Percentiles rank a stretch among this genome's conserved stretches.
Evolutionary conservation across 2,329 filamentous ascomycete species (phyloP).

Genomic region (Alternaria consortialis): DNA sequence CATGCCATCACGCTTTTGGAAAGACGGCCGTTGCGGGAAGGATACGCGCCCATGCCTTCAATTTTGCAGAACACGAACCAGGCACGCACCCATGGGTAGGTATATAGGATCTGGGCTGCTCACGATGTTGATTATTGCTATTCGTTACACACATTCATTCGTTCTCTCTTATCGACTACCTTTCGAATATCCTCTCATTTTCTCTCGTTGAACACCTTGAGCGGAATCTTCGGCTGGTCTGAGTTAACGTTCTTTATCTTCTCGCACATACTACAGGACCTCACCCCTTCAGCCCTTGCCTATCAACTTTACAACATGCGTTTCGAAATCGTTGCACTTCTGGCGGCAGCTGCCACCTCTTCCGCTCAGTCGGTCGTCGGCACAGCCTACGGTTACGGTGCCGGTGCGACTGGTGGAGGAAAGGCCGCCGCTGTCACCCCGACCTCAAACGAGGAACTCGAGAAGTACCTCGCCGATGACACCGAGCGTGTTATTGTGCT

Average conservation of each 20-base stretch:
- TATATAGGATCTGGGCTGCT: neutral
- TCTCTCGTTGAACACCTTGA: conserved; percentile 28
- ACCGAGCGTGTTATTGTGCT: conserved; percentile 32
- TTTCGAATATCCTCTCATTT: conserved; percentile 17
- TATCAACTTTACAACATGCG: conserved; percentile 22
- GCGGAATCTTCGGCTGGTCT: conserved; percentile 35
- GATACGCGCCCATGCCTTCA: neutral
- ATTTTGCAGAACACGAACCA: neutral
- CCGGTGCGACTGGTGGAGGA: conserved; percentile 36
- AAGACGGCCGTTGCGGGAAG: conserved; percentile 1
- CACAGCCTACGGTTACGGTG: conserved; percentile 36
- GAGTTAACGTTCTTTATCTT: conserved; percentile 27
- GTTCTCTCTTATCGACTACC: neutral
- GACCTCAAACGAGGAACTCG: conserved; percentile 33
- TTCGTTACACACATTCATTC: conserved; percentile 9
- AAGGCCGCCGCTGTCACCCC: conserved; percentile 33
- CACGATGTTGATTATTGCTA: neutral
- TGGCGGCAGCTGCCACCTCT: conserved; percentile 25
- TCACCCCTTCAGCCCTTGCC: neutral
- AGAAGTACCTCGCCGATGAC: conserved; percentile 30
- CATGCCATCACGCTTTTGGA: conserved; percentile 2
- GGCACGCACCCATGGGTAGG: neutral
- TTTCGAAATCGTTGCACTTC: conserved; percentile 26
- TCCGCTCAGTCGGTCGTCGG: conserved; percentile 37
- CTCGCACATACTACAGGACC: neutral